Evolutionary conservation across 2,329 filamentous ascomycete species (phyloP), one percentile per base, ranked within the genome.

Genomic region (Botryotinia globosa): DNA sequence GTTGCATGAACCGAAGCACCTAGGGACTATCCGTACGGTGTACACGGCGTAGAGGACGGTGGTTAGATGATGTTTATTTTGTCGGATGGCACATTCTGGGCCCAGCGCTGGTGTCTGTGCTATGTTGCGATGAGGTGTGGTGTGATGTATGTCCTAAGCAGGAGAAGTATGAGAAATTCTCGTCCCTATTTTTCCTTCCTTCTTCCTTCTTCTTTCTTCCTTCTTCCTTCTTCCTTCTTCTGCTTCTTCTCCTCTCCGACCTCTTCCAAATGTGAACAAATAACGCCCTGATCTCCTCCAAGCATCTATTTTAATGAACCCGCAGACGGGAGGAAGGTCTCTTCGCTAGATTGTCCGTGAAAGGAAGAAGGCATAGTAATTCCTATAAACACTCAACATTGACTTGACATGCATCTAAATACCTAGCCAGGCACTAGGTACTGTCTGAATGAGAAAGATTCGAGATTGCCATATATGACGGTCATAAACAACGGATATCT

Each of bases 81-180:
- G 51, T 67, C 51, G 62, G 70, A 72, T 67, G 70, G 42, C 39
- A 67, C 56, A 32, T 39, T 39, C n/a, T 51, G 25, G 58, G 37
- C 22, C 29, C 16, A 71, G 45, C 54, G 16, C 29, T 58, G 20
- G 20, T 58, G 29, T 44, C 42, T 58, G 48, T 71, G 51, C 25
- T 56, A n/a, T 56, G n/a, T 5, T 39, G 37, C 39, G 34, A 16
- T 59, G 29, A 8, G 18, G 7, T 59, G 29, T 22, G 18, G 32
- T 61, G 32, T 25, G 12, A 22, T 54, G 39, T 56, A 37, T 34
- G 3, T 51, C 18, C 39, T 37, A 39, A 45, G 29, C 22, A 39
- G 42, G 54, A 48, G 42, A 12, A 22, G 4, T 12, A 54, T 54
- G 64, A 39, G 34, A 29, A 39, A 9, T 20, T 66, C 45, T 71